These are phyloP conservation scores for Cordia subcordata DNA, from an alignment of 257 asterid species.

Conservation along the genomic window DNA sequence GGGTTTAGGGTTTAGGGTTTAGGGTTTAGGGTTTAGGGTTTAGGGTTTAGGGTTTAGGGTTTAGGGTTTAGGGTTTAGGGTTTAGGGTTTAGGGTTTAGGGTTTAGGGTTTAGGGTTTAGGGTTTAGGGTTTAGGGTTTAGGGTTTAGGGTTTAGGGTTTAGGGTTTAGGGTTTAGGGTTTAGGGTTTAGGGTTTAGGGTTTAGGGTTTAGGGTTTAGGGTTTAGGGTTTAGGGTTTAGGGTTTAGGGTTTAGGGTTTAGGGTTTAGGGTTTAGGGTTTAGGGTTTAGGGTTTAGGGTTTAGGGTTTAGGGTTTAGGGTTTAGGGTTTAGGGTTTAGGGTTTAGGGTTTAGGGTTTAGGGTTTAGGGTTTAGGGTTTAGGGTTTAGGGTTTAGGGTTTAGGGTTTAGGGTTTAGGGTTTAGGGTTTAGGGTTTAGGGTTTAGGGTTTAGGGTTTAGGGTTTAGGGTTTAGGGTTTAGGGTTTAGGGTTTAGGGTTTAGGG, in stretches of 20 bases:
- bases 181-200: constrained; percentile 2
- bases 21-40: constrained; percentile 13
- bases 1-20: constrained; percentile 14
- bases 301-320: constrained; percentile 6
- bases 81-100: constrained; percentile 13
- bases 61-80: constrained; percentile 11
- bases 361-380: constrained; percentile 9
- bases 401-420: constrained; percentile 15
- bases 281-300: constrained; percentile 8
- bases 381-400: constrained; percentile 12
- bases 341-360: constrained; percentile 8
- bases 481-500: neutral
- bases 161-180: constrained; percentile 9
- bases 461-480: constrained; percentile 6
- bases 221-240: constrained; percentile 9
- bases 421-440: constrained; percentile 5
- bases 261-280: constrained; percentile 10
- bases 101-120: constrained; percentile 16
- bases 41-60: constrained; percentile 11
- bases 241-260: constrained; percentile 8
- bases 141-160: constrained; percentile 19
- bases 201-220: constrained; percentile 4
- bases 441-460: constrained; percentile 13
- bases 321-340: constrained; percentile 2
- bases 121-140: constrained; percentile 18